Evolutionary conservation across 352 stramenopile species (phyloP).

Genomic region (Phytophthora multivora): DNA sequence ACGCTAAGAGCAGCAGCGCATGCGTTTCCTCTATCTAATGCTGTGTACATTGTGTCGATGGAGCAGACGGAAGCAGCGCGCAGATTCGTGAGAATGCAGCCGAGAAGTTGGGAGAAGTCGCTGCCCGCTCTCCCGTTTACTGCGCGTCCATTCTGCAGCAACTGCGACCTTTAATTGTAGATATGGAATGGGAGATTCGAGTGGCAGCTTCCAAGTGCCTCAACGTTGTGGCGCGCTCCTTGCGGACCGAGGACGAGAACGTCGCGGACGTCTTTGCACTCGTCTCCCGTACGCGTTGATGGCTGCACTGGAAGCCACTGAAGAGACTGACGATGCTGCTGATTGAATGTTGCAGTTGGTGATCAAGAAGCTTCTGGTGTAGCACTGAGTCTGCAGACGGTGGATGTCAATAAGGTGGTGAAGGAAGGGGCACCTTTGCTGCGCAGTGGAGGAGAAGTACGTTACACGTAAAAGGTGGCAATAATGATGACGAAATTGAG

Average conservation of each 20-base stretch:
- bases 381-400: constrained; percentile 56
- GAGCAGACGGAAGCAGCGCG: constrained; percentile 68
- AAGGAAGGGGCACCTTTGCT: constrained; percentile 66
- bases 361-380: constrained; percentile 39
- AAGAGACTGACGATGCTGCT: background rate
- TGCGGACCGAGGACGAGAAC: constrained; percentile 30
- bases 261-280: constrained; percentile 51
- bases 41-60: background rate
- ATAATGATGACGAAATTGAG: background rate
- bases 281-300: constrained; percentile 41
- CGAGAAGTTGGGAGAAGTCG: constrained; percentile 72
- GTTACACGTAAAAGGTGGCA: background rate
- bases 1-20: background rate
- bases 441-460: constrained; percentile 76
- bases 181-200: constrained; percentile 72
- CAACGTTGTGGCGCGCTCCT: constrained; percentile 52
- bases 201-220: constrained; percentile 73
- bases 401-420: constrained; percentile 66
- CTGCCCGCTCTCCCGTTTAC: constrained; percentile 43
- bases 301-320: background rate
- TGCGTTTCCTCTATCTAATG: constrained; percentile 11
- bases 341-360: constrained; percentile 43
- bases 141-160: constrained; percentile 67
- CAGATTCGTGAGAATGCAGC: constrained; percentile 73
- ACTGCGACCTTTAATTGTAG: constrained; percentile 53